Evolutionary conservation across 169 alveolate species (phyloP).

Genomic region (Toxoplasma gondii): DNA sequence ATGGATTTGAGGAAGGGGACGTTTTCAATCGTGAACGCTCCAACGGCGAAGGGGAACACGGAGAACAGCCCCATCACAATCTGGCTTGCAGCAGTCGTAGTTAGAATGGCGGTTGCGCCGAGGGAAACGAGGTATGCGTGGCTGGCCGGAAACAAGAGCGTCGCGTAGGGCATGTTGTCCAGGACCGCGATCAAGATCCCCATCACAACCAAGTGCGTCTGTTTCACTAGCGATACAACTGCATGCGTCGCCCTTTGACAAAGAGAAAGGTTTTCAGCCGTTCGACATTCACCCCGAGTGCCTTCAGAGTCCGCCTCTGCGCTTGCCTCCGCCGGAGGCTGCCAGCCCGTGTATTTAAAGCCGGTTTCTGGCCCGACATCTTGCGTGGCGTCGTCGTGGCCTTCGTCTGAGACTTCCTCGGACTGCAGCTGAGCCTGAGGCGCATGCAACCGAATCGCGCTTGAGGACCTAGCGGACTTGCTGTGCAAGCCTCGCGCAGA

Average conservation of each 20-base stretch:
- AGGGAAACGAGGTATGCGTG: constrained; percentile 16
- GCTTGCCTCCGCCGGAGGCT: background rate
- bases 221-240: background rate
- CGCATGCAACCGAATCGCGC: background rate
- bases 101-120: background rate
- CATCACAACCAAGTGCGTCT: constrained; percentile 1
- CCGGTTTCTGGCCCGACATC: background rate
- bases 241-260: background rate
- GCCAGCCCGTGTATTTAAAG: background rate
- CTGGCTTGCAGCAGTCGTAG: background rate
- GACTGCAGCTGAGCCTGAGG: background rate
- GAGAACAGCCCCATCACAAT: constrained; percentile 17
- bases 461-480: background rate
- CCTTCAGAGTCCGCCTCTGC: background rate
- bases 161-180: constrained; percentile 47
- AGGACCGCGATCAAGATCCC: constrained; percentile 16
- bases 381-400: background rate
- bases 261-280: background rate
- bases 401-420: background rate
- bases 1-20: constrained; percentile 10
- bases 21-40: constrained; percentile 16
- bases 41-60: constrained; percentile 19
- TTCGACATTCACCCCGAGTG: background rate
- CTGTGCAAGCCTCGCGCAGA: background rate
- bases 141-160: background rate